A percentile compares a stretch with the other conserved stretches of the same genome.
phyloP scores from a whole-genome alignment of 805 yeast genomes.

The Metschnikowia anglica region DNA sequence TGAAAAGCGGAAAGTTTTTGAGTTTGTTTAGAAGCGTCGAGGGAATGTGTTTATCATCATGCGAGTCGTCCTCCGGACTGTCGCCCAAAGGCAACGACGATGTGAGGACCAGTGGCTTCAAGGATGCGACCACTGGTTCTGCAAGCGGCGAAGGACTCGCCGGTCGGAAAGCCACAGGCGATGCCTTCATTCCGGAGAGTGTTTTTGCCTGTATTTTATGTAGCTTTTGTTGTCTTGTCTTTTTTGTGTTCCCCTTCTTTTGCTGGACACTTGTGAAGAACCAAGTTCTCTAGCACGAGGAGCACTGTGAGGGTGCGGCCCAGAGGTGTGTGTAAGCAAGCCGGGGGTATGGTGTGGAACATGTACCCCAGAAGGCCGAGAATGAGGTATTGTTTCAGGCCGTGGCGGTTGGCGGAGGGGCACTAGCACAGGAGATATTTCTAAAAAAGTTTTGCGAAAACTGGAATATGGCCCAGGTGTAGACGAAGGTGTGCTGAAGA shows the following conservation, averaged over 20 bases:
- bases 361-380: not conserved
- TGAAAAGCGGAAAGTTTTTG: slow-evolving; percentile 62
- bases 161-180: slow-evolving; percentile 19
- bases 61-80: slow-evolving; percentile 11
- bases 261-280: no score
- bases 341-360: no score
- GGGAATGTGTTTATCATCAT: slow-evolving; percentile 34
- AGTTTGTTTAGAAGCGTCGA: slow-evolving; percentile 54
- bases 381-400: no score
- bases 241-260: not conserved
- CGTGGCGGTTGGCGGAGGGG: no score
- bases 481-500: no score
- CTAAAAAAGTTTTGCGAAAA: no score
- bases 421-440: no score
- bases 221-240: not conserved
- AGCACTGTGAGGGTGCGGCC: no score
- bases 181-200: slow-evolving; percentile 9
- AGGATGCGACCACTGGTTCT: not conserved
- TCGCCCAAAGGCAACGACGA: slow-evolving; percentile 2
- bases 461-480: no score
- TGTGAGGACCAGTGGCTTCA: not conserved
- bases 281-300: no score
- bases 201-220: not conserved
- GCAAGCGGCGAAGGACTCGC: slow-evolving; percentile 23
- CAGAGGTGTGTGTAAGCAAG: no score